These are phyloP conservation scores for Flaveria robusta DNA, from an alignment of 129 eudicot genomes.

Conservation along the genomic window DNA sequence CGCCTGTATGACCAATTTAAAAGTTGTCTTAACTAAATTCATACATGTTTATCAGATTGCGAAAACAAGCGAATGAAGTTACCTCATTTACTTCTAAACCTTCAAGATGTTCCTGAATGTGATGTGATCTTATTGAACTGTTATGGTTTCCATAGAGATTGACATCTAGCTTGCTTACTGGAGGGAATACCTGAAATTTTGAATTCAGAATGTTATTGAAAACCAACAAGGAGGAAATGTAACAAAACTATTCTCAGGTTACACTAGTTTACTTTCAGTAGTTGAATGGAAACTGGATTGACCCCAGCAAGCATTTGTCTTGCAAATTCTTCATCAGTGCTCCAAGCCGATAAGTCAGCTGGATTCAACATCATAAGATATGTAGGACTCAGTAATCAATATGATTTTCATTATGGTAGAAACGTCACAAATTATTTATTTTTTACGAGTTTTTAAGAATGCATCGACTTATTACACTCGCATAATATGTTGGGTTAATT, in stretches of 20 bases:
- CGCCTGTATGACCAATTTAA: conserved; percentile 31
- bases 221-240: not conserved
- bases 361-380: not conserved
- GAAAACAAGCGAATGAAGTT: too few species aligned
- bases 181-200: conserved; percentile 55
- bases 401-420: not conserved
- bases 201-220: not conserved
- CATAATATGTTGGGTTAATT: too few species aligned
- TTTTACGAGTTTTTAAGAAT: too few species aligned
- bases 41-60: not conserved
- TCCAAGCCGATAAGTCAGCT: conserved; percentile 61
- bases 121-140: conserved; percentile 43
- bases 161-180: conserved; percentile 49
- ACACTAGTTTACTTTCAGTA: conserved; percentile 38
- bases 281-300: conserved; percentile 52
- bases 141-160: conserved; percentile 49
- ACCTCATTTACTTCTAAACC: conserved; percentile 54
- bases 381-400: not conserved
- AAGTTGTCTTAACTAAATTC: not conserved
- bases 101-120: conserved; percentile 34
- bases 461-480: too few species aligned
- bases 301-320: conserved; percentile 66
- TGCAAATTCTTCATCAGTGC: conserved; percentile 68
- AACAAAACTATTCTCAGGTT: not conserved
- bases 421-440: not conserved